Evolutionary conservation across 1,284 basidiomycete genomes (phyloP), one percentile per base, ranked within the genome.

Genomic region (Trametes polyzona): DNA sequence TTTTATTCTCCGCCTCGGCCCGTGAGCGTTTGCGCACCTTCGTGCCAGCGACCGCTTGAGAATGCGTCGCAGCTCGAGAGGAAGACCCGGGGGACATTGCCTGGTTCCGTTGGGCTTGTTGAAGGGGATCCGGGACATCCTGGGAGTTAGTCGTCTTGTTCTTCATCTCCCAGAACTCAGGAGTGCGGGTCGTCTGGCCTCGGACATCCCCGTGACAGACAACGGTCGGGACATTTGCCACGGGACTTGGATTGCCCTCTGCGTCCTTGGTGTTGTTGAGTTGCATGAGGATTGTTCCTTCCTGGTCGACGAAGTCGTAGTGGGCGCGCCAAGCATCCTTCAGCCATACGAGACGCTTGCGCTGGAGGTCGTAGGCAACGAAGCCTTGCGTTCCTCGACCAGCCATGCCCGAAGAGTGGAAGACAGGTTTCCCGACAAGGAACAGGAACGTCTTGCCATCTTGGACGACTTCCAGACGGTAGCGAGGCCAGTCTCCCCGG

Each of bases 321-420:
- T 52, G n/a, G 4, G 41, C 48, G 2, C 61, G 55, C 62, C 62
- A 63, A 1, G 46, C 35, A 37, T 63, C 59, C 39, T 63, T 63
- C 19, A 63, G 35, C 46, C 43, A 61, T 2, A 58, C 56, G 37
- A 63, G 51, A 8, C 26, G 10, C 9, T 21, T 33, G 19, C 41
- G 42, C 12, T 47, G 19, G 17, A 12, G 21, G 16, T 60, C 58
- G 3, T 58, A 32, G 2, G 56, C 62, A 5, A 58, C 46, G 35
- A 51, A 61, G 4, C 62, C 59, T 1, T 51, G 59, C 1, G 62
- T 63, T 0, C 56, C 58, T 0, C 59, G 59, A 0, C 59, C 62
- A 0, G 43, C 19, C 41, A 55, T n/a, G 1, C 52, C 51, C 4
- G 10, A 21, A 1, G 61, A 32, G 17, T 11, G 29, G 39, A 59